Percentiles rank a stretch among this genome's conserved stretches.
phyloP scores from a whole-genome alignment of 768 basidiomycete genomes.

The Baorangia bicolor region DNA sequence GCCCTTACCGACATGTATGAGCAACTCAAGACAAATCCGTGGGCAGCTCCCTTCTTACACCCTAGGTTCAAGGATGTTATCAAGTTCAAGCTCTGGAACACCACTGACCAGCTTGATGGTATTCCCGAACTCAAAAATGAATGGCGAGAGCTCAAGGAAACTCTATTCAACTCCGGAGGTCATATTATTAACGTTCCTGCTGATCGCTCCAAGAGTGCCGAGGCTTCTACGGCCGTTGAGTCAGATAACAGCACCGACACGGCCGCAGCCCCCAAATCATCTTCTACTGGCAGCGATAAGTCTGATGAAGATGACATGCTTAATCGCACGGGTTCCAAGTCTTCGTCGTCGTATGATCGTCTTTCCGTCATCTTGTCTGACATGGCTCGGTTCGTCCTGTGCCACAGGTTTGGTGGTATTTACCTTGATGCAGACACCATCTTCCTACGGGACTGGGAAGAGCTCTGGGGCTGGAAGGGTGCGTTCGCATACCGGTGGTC shows the following conservation, averaged over 20 bases:
- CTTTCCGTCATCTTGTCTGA: constrained; percentile 93
- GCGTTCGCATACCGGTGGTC: constrained; percentile 98
- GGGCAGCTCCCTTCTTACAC: constrained; percentile 95
- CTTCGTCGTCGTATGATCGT: constrained; percentile 83
- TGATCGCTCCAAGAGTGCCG: constrained; percentile 37
- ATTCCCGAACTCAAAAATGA: constrained; percentile 86
- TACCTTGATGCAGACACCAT: constrained; percentile 98
- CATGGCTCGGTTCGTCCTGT: constrained; percentile 97
- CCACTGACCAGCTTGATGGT: constrained; percentile 93
- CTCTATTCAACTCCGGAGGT: constrained; percentile 87
- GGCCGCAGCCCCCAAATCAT: constrained; percentile 14
- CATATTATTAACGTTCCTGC: constrained; percentile 65
- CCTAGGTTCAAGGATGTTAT: constrained; percentile 89
- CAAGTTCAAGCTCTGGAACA: constrained; percentile 97
- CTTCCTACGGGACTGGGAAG: constrained; percentile 96
- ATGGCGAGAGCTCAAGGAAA: constrained; percentile 74
- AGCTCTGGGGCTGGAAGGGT: constrained; percentile 95
- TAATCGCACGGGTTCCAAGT: constrained; percentile 88
- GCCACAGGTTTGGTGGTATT: constrained; percentile 93
- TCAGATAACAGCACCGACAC: constrained; percentile 26
- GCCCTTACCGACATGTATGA: constrained; percentile 83
- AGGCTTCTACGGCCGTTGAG: constrained; percentile 16
- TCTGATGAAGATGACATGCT: constrained; percentile 52
- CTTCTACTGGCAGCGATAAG: constrained; percentile 29
- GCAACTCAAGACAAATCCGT: constrained; percentile 79